Base-by-base conservation (phyloP, 306 rosid genomes). In the Coriaria nepalensis region DNA sequence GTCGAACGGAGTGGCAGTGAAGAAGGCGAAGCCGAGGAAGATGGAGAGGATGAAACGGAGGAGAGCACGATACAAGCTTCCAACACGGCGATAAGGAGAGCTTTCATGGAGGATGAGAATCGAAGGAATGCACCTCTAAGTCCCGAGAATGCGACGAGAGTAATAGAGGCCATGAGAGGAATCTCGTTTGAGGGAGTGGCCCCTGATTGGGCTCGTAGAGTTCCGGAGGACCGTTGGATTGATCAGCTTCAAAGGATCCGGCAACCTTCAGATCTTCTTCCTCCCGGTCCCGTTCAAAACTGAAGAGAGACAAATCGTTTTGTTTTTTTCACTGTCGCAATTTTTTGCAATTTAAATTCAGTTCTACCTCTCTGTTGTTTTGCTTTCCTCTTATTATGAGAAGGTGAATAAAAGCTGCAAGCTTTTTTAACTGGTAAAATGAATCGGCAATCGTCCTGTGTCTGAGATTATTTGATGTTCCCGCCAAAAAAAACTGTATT, bases 121-220 rank as follows among this genome's bases (percentile, higher is more conserved):
- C 69, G 93, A 15, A 64, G 98, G 53, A 73, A 66, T 11, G 81
- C 79, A 13, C 93, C 93, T 59, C 52, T 90, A 63, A 57, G 85
- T 60, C 68, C 60, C 55, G 98, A 85, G 72, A 90, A 77, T 43
- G 72, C 96, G 40, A 53, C 63, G 43, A 77, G 94, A 41, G 86
- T 90, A 12, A 75, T 73, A 79, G 94, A 81, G 47, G 96, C 93
- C 14, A 90, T 90, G 96, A 90, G 87, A 5, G 81, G 81, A 4
- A 61, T 90, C 33, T 75, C 92, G 12, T 73, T 85, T 20, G 76
- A 58, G 2, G 95, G 95, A 36, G 69, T 50, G 0, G 76, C 70
- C 45, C 95, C 95, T 0, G 78, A 69, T 56, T 90, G 98, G 95
- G 90, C 57, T 2, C 60, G 59, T 6, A 55, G 48, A 40, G 56